phyloP scores from a whole-genome alignment of 1,284 basidiomycete genomes.

The Acaromyces ingoldii region DNA sequence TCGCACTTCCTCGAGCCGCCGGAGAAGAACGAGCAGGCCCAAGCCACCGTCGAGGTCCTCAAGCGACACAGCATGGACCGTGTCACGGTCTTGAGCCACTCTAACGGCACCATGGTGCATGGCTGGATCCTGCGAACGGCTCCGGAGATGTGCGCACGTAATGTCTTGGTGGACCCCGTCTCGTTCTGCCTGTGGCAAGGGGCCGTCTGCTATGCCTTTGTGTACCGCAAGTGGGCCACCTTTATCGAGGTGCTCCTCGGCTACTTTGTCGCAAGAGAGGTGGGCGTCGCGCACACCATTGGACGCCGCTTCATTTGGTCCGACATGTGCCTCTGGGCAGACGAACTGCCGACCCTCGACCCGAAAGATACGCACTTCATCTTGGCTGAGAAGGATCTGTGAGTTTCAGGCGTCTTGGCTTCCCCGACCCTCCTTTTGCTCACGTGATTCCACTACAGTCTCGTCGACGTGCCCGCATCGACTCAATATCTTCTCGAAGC shows the following conservation, averaged over 20 bases:
- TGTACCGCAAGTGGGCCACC: slow-evolving; percentile 13
- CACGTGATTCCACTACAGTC: neutral
- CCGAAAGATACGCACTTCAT: slow-evolving; percentile 12
- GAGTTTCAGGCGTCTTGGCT: neutral
- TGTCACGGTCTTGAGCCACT: slow-evolving; percentile 13
- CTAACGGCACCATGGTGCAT: slow-evolving; percentile 22
- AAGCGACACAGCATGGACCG: slow-evolving; percentile 5
- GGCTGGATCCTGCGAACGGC: slow-evolving; percentile 17
- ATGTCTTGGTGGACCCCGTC: slow-evolving; percentile 24
- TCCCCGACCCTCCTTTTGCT: neutral
- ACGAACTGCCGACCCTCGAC: slow-evolving; percentile 10
- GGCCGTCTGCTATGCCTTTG: slow-evolving; percentile 16
- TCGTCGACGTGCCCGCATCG: slow-evolving; percentile 18
- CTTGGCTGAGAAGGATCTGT: slow-evolving; percentile 14
- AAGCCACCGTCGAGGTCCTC: slow-evolving; percentile 5
- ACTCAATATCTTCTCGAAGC: slow-evolving; percentile 13
- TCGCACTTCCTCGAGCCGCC: slow-evolving; percentile 14
- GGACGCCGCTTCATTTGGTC: slow-evolving; percentile 16
- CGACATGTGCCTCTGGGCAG: slow-evolving; percentile 18
- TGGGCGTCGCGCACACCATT: slow-evolving; percentile 18
- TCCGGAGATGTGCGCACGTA: slow-evolving; percentile 12
- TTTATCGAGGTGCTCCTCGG: slow-evolving; percentile 20
- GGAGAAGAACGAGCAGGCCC: slow-evolving; percentile 15
- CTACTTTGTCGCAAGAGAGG: slow-evolving; percentile 25
- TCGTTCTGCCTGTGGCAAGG: slow-evolving; percentile 26